Conservation (phyloP, 306 rosid species). For the Lathyrus aphaca region DNA sequence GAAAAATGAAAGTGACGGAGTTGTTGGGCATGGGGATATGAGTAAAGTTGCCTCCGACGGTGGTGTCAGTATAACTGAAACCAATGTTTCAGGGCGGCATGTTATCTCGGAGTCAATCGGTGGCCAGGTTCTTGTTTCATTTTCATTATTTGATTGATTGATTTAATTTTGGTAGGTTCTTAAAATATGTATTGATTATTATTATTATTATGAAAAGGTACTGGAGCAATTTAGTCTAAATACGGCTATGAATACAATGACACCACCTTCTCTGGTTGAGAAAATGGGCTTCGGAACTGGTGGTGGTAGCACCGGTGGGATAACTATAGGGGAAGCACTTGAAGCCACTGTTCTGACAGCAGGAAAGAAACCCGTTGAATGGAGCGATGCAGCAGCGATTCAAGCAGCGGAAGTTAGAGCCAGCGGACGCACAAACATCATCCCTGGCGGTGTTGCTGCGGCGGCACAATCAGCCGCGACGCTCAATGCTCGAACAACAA, state of each 20-base stretch:
- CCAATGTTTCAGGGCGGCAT: conserved; percentile 39
- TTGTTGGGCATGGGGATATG: conserved; percentile 37
- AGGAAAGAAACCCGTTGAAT: conserved; percentile 59
- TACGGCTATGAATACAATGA: conserved; percentile 28
- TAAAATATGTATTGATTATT: background rate
- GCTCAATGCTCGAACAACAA: conserved; percentile 53
- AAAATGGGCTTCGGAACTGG: conserved; percentile 16
- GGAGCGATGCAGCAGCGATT: conserved; percentile 75
- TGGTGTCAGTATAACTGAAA: conserved; percentile 36
- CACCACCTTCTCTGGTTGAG: conserved; percentile 33
- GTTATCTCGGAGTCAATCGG: conserved; percentile 43
- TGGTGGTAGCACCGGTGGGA: conserved; percentile 48
- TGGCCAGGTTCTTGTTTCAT: conserved; percentile 49
- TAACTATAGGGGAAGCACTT: conserved; percentile 80
- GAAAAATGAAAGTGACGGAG: conserved; percentile 47
- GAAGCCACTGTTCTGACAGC: conserved; percentile 64
- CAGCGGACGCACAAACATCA: conserved; percentile 60
- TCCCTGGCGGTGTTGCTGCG: conserved; percentile 71
- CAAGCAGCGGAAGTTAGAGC: conserved; percentile 83
- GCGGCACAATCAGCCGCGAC: conserved; percentile 78
- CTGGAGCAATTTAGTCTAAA: conserved; percentile 48
- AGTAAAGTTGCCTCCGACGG: background rate
- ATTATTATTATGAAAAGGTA: conserved; percentile 40
- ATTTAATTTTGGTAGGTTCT: background rate
- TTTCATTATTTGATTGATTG: background rate